A percentile compares a stretch with the other conserved stretches of the same genome.
These are phyloP conservation scores for Elaeis oleifera DNA, from an alignment of 202 grass and related monocot genomes.

Conservation along the genomic window DNA sequence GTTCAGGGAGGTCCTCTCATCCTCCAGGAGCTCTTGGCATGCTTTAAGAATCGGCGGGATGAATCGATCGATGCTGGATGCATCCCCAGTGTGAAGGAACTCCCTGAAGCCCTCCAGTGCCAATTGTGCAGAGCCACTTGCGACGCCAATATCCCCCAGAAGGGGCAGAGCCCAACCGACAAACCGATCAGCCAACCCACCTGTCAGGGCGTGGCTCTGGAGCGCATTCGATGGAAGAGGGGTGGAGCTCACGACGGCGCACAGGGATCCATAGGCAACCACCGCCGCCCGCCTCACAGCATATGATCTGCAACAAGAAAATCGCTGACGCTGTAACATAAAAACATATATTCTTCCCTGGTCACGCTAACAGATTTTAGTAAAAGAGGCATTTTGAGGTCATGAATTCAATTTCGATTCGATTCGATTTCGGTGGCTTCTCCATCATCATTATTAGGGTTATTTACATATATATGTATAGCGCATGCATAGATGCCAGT, in stretches of 20 bases:
- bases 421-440: too few species aligned
- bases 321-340: too few species aligned
- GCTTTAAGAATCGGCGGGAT: slow-evolving; percentile 63
- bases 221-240: slow-evolving; percentile 16
- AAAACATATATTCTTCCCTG: too few species aligned
- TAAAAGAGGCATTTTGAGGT: too few species aligned
- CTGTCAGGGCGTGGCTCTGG: slow-evolving; percentile 31
- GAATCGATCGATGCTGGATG: slow-evolving; percentile 50
- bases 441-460: too few species aligned
- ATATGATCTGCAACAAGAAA: slow-evolving; percentile 48
- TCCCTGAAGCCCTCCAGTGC: slow-evolving; percentile 69
- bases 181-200: slow-evolving; percentile 65
- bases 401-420: too few species aligned
- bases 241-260: slow-evolving; percentile 52
- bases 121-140: slow-evolving; percentile 33
- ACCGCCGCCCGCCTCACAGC: slow-evolving; percentile 62
- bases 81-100: slow-evolving; percentile 59
- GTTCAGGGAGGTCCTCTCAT: slow-evolving; percentile 72
- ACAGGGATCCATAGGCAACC: slow-evolving; percentile 66
- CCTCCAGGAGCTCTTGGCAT: slow-evolving; percentile 80
- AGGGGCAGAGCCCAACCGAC: slow-evolving; percentile 85
- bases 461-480: too few species aligned
- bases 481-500: too few species aligned
- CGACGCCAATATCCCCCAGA: slow-evolving; percentile 36
- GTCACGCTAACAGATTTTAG: too few species aligned